phyloP scores from a whole-genome alignment of 1,284 basidiomycete genomes.

The Trichosporon coremiiforme region DNA sequence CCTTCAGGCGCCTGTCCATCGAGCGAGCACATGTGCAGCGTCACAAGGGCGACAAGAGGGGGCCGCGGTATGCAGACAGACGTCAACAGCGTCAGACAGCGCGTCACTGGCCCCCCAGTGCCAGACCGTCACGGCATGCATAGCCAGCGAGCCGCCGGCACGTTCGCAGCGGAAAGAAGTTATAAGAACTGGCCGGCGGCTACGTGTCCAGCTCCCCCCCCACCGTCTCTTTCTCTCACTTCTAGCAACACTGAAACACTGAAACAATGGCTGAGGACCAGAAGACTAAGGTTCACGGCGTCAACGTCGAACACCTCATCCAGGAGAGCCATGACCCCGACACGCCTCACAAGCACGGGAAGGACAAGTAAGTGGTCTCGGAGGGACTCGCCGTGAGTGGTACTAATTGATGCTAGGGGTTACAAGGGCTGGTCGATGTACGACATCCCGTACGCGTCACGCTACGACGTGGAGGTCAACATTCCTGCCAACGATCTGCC shows the following conservation, averaged over 20 bases:
- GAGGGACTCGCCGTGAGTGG: no score
- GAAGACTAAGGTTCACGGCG: conserved; percentile 41
- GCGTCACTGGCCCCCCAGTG: no score
- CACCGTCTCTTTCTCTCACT: neutral
- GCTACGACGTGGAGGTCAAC: conserved; percentile 49
- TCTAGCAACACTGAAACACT: neutral
- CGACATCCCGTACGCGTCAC: conserved; percentile 48
- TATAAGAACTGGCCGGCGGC: neutral
- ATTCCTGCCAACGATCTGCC: conserved; percentile 57
- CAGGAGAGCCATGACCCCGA: conserved; percentile 22
- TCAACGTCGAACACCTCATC: conserved; percentile 54
- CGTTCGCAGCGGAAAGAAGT: neutral
- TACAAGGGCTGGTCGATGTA: conserved; percentile 38
- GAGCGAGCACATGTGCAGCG: no score
- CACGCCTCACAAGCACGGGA: neutral
- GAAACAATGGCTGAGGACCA: neutral
- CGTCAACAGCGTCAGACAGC: no score
- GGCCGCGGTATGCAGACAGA: no score
- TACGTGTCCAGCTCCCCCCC: neutral
- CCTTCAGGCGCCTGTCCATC: no score
- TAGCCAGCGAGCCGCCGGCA: no score
- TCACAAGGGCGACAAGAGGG: no score
- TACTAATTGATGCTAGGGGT: no score
- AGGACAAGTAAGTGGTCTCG: conserved; percentile 2
- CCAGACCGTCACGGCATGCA: neutral